Percentiles rank a stretch among this genome's conserved stretches.
These are phyloP conservation scores for Barnettozyma sucrosica DNA, from an alignment of 805 yeast genomes.

Conservation along the genomic window DNA sequence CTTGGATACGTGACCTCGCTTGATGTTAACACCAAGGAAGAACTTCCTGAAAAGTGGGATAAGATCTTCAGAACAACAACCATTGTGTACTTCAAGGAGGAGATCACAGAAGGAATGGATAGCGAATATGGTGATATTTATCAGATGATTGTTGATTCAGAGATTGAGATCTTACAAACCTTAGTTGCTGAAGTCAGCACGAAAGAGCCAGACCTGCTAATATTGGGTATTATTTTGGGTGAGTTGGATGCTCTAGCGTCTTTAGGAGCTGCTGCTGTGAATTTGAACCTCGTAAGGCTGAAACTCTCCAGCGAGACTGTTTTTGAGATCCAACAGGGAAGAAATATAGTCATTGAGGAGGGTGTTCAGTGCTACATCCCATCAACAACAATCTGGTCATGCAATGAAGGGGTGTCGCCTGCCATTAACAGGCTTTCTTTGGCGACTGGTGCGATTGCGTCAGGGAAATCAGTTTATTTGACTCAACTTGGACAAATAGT, in stretches of 20 bases:
- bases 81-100: slow-evolving; percentile 33
- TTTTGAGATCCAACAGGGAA: slow-evolving; percentile 33
- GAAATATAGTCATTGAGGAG: slow-evolving; percentile 43
- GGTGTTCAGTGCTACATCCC: slow-evolving; percentile 35
- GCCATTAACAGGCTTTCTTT: slow-evolving; percentile 21
- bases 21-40: slow-evolving; percentile 9
- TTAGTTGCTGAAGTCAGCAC: slow-evolving; percentile 26
- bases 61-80: slow-evolving; percentile 35
- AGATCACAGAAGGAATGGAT: slow-evolving; percentile 29
- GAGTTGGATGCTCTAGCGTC: slow-evolving; percentile 34
- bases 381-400: slow-evolving; percentile 31
- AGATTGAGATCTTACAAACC: slow-evolving; percentile 34
- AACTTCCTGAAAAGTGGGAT: slow-evolving; percentile 25
- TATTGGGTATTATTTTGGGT: slow-evolving; percentile 24
- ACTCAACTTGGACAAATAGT: slow-evolving; percentile 44
- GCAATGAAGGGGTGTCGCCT: neutral
- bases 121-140: slow-evolving; percentile 37
- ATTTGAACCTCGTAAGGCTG: slow-evolving; percentile 30
- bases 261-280: slow-evolving; percentile 29
- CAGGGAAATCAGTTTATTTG: slow-evolving; percentile 49
- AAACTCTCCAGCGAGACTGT: slow-evolving; percentile 22
- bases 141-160: slow-evolving; percentile 34
- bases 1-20: slow-evolving; percentile 36
- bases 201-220: slow-evolving; percentile 12
- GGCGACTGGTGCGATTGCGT: slow-evolving; percentile 45